Percentiles rank a stretch among this genome's conserved stretches.
phyloP scores from a whole-genome alignment of 441 rosid species.

The Iberis amara region DNA sequence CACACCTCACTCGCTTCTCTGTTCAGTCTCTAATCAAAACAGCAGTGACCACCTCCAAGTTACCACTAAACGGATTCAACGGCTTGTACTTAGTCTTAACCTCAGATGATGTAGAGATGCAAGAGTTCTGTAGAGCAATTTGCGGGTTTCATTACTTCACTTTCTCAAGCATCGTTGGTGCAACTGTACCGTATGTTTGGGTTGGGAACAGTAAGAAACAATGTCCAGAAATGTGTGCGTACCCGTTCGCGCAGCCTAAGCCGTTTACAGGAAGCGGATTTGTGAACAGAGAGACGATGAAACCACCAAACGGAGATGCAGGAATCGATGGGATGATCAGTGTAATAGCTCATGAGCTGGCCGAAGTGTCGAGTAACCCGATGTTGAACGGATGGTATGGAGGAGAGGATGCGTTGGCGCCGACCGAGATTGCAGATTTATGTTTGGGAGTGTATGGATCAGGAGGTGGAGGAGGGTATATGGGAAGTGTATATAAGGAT shows the following conservation, averaged over 20 bases:
- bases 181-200: slow-evolving; percentile 89
- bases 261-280: slow-evolving; percentile 27
- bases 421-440: slow-evolving; percentile 85
- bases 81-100: slow-evolving; percentile 76
- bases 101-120: slow-evolving; percentile 77
- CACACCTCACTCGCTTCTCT: slow-evolving; percentile 66
- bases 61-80: slow-evolving; percentile 57
- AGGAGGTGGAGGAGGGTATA: slow-evolving; percentile 92
- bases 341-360: slow-evolving; percentile 86
- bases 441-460: slow-evolving; percentile 95
- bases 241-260: slow-evolving; percentile 73
- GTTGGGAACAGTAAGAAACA: slow-evolving; percentile 68
- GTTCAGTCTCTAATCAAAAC: slow-evolving; percentile 74
- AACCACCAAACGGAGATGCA: slow-evolving; percentile 70
- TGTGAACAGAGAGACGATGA: slow-evolving; percentile 48
- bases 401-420: slow-evolving; percentile 68
- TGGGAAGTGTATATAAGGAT: slow-evolving; percentile 64
- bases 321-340: slow-evolving; percentile 93
- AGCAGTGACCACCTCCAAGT: slow-evolving; percentile 42
- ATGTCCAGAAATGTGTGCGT: slow-evolving; percentile 82
- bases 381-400: slow-evolving; percentile 95
- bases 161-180: slow-evolving; percentile 78
- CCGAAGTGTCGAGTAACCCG: slow-evolving; percentile 84
- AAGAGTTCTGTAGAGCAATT: slow-evolving; percentile 83
- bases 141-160: slow-evolving; percentile 97